Evolutionary conservation across 176 grass and related monocot genomes (phyloP), one percentile per base, ranked within the genome.

Genomic region (Triticum dicoccoides): DNA sequence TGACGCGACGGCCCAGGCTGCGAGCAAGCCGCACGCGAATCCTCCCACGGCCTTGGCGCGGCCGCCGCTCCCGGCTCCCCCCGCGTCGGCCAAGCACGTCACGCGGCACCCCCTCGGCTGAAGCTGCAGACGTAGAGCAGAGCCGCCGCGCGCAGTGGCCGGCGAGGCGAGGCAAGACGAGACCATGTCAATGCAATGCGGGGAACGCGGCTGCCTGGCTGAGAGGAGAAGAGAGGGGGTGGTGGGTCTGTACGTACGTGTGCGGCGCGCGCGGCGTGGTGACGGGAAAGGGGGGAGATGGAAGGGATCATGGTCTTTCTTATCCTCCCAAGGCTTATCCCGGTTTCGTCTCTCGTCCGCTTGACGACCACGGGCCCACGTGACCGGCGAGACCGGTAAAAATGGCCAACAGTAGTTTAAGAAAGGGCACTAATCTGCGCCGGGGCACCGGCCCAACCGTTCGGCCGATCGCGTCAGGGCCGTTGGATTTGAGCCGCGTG

Each of bases 11-110:
- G 96, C 93, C 89, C 83, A 94, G 13, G 96, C 91, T 23, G 90
- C 93, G 69, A 98, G 90, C 73, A 91, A 49, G 41, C 93, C 96
- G 73, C 93, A 98, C 84, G 93, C 86, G 75, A 94, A n/a, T 54
- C 91, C 85, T 71, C 85, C 93, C 11, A 92, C 86, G 56, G 38
- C 33, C 84, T 81, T 84, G 51, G 35, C 39, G 30, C 15, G n/a
- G 51, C 65, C 51, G 51, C 51, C 51, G 15, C 5, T 30, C 24
- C 49, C 76, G 15, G 27, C 24, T 0, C 45, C 87, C 68, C 77
- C 35, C 5, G 83, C 49, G n/a, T 51, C 67, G 12, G 81, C 80
- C 76, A 63, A 68, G 89, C 89, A 91, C 68, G 61, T 78, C 27
- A 91, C 85, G 61, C 85, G 85, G 72, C 78, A 84, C 35, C 61